Base-by-base conservation (phyloP, 208 protist species). In the Leishmania tropica region DNA sequence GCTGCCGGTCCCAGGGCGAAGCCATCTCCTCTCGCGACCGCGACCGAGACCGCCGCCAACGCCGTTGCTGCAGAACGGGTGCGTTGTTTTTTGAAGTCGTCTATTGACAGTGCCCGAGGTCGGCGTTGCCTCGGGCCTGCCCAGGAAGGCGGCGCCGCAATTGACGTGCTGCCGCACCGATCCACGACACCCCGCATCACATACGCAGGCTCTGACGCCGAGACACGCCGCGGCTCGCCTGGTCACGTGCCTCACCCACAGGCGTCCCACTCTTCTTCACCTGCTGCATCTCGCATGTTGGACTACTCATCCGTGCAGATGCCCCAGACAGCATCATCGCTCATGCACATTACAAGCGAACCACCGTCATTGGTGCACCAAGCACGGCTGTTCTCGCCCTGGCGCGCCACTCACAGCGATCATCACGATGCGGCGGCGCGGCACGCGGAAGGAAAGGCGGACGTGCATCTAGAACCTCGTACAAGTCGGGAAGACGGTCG, bases 221-320 rank as follows among this genome's bases (percentile, higher is more conserved):
- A 45, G 17, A 17, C 4, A 35, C 73, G 31, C 73, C 58, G 75
- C 56, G 45, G 35, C 75, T 70, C 75, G 42, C 75, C 60, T 28
- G 53, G 28, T 54, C 35, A 48, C 21, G 21, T 1, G 40, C 40
- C 21, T 64, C 75, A 54, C 40, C 40, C 11, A 11, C 76, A 72
- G 37, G 31, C n/a, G 13, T 80, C 76, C n/a, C 42, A 72, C 19
- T 45, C 42, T 3, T 80, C 83, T 0, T 73, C 83, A 21, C 75
- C 74, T 21, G 62, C 76, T 15, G 65, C 83, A 47, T 86, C 83
- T 31, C 83, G 83, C 67, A 40, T 79, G 53, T 64, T 86, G 10
- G 79, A 86, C n/a, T 86, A 86, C 60, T 86, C 83, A 15, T 81
- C 83, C 19, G 8, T 86, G 72, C 67, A 77, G 8, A 53, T 28